These are phyloP conservation scores for Helotiales sp. DNA, from an alignment of 2,329 filamentous ascomycete genomes.

Conservation along the genomic window DNA sequence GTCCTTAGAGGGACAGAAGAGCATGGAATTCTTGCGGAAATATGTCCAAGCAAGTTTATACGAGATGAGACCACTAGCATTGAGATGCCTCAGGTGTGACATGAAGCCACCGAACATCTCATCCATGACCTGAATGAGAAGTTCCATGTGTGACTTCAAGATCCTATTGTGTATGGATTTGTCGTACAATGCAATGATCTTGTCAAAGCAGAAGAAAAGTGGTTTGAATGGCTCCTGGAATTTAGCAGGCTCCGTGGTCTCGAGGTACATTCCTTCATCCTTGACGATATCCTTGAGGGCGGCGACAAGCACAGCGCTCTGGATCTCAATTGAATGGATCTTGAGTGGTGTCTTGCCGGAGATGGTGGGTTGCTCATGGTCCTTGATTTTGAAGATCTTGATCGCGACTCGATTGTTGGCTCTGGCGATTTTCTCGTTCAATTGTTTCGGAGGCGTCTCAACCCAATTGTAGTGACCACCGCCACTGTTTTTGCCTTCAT, in stretches of 20 bases:
- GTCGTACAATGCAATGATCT: constrained; percentile 38
- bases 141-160: constrained; percentile 40
- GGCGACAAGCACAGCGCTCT: constrained; percentile 43
- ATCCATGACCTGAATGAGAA: constrained; percentile 43
- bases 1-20: constrained; percentile 42
- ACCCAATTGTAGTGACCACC: constrained; percentile 17
- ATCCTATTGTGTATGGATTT: constrained; percentile 29
- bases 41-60: constrained; percentile 46
- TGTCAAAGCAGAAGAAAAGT: constrained; percentile 47
- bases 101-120: constrained; percentile 45
- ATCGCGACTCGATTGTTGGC: constrained; percentile 43
- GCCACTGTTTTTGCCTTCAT: constrained; percentile 17
- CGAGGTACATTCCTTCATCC: constrained; percentile 42
- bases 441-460: constrained; percentile 23
- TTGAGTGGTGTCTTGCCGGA: constrained; percentile 41
- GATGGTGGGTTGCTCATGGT: constrained; percentile 42
- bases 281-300: constrained; percentile 45
- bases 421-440: constrained; percentile 18
- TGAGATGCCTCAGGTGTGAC: constrained; percentile 39
- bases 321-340: constrained; percentile 43
- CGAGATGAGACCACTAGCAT: constrained; percentile 40
- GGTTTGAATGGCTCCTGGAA: constrained; percentile 44
- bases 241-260: constrained; percentile 37
- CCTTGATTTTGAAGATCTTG: constrained; percentile 48
- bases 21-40: constrained; percentile 41